A percentile compares a stretch with the other conserved stretches of the same genome.
phyloP scores from a whole-genome alignment of 2,329 filamentous ascomycete species.

The Leptodontidium sp. region DNA sequence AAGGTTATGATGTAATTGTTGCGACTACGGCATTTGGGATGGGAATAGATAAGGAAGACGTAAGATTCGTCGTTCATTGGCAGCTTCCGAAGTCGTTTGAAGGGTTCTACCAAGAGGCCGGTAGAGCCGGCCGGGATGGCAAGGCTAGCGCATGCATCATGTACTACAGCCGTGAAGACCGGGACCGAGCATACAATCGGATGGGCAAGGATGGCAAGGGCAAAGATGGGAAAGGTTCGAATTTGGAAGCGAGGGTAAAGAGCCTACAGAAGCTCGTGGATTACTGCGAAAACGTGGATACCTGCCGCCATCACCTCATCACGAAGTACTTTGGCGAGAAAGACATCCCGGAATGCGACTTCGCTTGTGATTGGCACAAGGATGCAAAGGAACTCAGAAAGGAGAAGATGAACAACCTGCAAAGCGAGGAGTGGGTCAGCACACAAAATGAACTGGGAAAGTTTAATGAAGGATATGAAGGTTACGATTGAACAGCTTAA shows the following conservation, averaged over 20 bases:
- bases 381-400: slow-evolving; percentile 65
- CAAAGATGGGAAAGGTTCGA: slow-evolving; percentile 51
- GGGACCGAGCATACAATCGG: slow-evolving; percentile 73
- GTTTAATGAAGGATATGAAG: slow-evolving; percentile 64
- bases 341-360: slow-evolving; percentile 67
- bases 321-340: slow-evolving; percentile 80
- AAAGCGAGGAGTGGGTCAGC: slow-evolving; percentile 68
- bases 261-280: slow-evolving; percentile 74
- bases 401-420: slow-evolving; percentile 63
- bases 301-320: slow-evolving; percentile 80
- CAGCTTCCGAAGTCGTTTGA: slow-evolving; percentile 93
- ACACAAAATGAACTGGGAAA: slow-evolving; percentile 66
- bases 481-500: slow-evolving; percentile 46
- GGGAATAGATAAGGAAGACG: slow-evolving; percentile 96
- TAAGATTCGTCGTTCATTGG: slow-evolving; percentile 96
- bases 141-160: slow-evolving; percentile 87
- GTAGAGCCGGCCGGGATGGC: slow-evolving; percentile 87
- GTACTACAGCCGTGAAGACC: slow-evolving; percentile 89
- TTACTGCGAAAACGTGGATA: slow-evolving; percentile 80
- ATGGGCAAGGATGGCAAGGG: slow-evolving; percentile 55
- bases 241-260: slow-evolving; percentile 61
- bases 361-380: slow-evolving; percentile 82
- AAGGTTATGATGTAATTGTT: slow-evolving; percentile 89
- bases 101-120: slow-evolving; percentile 95
- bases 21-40: slow-evolving; percentile 97